Evolutionary conservation across 495 filamentous ascomycete genomes (phyloP), one percentile per base, ranked within the genome.

Genomic region (Copromyces sp.): DNA sequence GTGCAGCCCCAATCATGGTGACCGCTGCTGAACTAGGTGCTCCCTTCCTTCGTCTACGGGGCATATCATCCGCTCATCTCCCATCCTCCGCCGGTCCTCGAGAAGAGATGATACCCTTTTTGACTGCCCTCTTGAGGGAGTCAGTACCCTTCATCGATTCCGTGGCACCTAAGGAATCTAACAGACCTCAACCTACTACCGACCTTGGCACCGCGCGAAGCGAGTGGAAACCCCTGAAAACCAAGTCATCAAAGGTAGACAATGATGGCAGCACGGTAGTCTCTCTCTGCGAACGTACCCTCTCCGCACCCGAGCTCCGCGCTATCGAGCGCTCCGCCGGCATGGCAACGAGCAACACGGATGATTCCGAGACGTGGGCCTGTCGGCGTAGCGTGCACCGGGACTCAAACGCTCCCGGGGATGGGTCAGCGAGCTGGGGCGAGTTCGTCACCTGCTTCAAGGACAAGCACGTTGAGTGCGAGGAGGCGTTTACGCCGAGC

Each of bases 401-500:
- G 39, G 85, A 93, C 71, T 79, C 77, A 2, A 65, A 65, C 29
- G 29, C 9, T 9, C 75, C 80, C 5, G 77, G 78, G 47, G 75
- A 83, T 17, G 91, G 90, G 0, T 90, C 91, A 5, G 92, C 90
- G 8, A 85, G 80, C 29, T 92, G 87, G 84, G 80, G 73, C 1
- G 93, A 95, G 74, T 94, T 95, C 74, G 82, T 86, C 32, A 73
- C 74, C 1, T 87, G 86, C 41, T 80, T 94, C 75, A 85, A 88
- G 74, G 80, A 84, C 14, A 79, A 88, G 68, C 93, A 95, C 80
- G 87, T 86, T 6, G 81, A 87, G 80, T 85, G 91, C 73, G 93
- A 96, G 81, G 85, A 81, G 77, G 87, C 87, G 53, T 94, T 92
- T 78, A 95, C 92, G 40, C 91, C 91, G 16, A 86, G 85, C 70